phyloP scores from a whole-genome alignment of 257 asterid species.

The Solanum sejunctum region DNA sequence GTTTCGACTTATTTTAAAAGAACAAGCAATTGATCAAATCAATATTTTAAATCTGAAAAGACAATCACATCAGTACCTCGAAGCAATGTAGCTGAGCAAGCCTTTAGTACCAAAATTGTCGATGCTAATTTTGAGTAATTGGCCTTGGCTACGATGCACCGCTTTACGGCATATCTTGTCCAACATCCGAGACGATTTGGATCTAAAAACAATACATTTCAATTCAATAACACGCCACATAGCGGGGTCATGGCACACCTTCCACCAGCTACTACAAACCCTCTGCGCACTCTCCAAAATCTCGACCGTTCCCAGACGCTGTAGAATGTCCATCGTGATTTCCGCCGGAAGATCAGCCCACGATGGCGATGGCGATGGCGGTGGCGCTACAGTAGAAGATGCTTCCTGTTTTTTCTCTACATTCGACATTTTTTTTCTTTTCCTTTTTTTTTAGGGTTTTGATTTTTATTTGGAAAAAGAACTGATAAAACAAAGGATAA shows the following conservation, averaged over 20 bases:
- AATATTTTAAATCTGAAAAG: background rate
- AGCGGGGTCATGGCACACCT: background rate
- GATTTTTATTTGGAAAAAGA: background rate
- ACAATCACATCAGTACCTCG: constrained; percentile 2
- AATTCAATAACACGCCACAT: constrained; percentile 9
- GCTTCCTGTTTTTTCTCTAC: background rate
- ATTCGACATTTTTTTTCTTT: too few species aligned
- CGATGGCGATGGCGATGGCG: background rate
- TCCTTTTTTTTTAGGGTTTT: background rate
- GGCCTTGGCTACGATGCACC: constrained; percentile 15
- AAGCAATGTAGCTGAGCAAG: constrained; percentile 8
- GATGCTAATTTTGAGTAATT: constrained; percentile 2
- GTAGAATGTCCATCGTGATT: background rate
- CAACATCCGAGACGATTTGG: background rate
- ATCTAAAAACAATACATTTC: background rate
- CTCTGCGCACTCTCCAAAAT: background rate
- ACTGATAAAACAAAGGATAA: background rate
- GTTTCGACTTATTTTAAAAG: background rate
- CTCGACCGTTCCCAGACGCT: background rate
- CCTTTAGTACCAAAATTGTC: background rate
- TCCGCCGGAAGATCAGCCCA: background rate
- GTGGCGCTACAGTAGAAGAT: background rate
- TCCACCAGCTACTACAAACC: background rate
- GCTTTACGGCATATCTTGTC: background rate
- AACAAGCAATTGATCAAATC: background rate